Evolutionary conservation across 371 early-diverging fungal species (phyloP), one percentile per base, ranked within the genome.

Genomic region (Saksenaea oblongispora): DNA sequence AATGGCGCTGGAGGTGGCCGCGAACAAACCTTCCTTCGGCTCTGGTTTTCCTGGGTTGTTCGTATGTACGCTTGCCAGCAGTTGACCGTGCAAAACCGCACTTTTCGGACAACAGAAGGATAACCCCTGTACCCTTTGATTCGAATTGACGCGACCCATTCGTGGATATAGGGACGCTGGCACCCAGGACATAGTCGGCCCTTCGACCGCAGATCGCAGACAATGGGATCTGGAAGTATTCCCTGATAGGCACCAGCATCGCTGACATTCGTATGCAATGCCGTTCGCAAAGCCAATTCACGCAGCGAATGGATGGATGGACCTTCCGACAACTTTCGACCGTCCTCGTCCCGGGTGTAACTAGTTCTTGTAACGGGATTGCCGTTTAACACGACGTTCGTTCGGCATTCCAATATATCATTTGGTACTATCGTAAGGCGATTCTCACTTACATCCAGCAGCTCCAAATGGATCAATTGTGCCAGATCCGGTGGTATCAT

Each of bases 391-490:
- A 87, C 60, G 13, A 88, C 63, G 0, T 83, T 82, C 0, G 84
- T 79, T 24, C 74, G 77, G 84, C 86, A 75, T 39, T 85, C 82
- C 11, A 83, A 66, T 5, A 87, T 79, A 55, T 87, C 87, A 8
- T 76, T 80, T 34, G 89, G 89, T 59, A 88, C 76, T 42, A 85
- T 81, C 41, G 85, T 87, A 5, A 90, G 53, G 0, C 79, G 44
- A 62, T 90, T 90, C 54, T 80, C 83, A 35, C 82, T 80, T 24
- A 89, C 62, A 69, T 90, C 89, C 15, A 89, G 72, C 2, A 85
- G 66, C 39, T 87, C 84, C 7, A 90, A 71, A 14, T 69, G 65
- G 26, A 62, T 62, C 11, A 87, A 64, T 18, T 83, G 71, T 0
- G 83, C 83, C 22, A 90, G 66, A 57, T 83, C 83, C 1, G 78